Percentiles rank a stretch among this genome's conserved stretches.
Evolutionary conservation across 2,329 filamentous ascomycete genomes (phyloP).

Genomic region (Diaporthe vexans): DNA sequence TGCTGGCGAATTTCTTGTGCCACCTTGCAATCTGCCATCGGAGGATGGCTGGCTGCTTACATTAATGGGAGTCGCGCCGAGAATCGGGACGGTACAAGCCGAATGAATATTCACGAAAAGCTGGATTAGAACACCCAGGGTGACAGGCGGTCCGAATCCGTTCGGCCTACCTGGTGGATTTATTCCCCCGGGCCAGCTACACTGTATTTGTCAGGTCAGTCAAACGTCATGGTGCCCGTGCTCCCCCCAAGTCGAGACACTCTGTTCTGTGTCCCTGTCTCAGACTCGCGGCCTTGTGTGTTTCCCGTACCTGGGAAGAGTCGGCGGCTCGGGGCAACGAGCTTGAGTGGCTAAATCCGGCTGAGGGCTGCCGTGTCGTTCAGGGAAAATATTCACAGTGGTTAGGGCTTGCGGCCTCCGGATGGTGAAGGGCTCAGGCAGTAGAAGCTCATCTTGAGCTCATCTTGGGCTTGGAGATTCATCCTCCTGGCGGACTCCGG

Average conservation of each 20-base stretch:
- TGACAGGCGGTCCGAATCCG: background rate
- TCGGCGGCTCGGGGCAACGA: background rate
- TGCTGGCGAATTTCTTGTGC: conserved; percentile 10
- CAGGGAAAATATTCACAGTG: no score
- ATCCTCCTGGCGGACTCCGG: conserved; percentile 92
- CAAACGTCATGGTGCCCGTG: background rate
- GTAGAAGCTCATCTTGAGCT: no score
- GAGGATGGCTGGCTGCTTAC: no score
- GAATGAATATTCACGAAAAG: background rate
- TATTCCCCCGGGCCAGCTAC: background rate
- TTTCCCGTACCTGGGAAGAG: background rate
- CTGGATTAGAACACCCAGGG: no score
- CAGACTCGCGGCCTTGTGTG: conserved; percentile 34
- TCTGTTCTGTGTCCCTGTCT: conserved; percentile 9
- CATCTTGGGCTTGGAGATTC: conserved; percentile 57
- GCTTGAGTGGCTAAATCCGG: background rate
- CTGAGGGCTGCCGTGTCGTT: no score
- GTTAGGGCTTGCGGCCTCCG: no score
- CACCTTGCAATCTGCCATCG: background rate
- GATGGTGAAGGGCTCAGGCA: no score
- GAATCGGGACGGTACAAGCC: background rate
- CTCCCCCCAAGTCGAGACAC: background rate
- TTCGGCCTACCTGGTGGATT: background rate
- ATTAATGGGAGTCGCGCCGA: background rate
- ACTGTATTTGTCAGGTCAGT: background rate